Evolutionary conservation across 805 yeast genomes (phyloP).

Genomic region (Ogataea neopini): DNA sequence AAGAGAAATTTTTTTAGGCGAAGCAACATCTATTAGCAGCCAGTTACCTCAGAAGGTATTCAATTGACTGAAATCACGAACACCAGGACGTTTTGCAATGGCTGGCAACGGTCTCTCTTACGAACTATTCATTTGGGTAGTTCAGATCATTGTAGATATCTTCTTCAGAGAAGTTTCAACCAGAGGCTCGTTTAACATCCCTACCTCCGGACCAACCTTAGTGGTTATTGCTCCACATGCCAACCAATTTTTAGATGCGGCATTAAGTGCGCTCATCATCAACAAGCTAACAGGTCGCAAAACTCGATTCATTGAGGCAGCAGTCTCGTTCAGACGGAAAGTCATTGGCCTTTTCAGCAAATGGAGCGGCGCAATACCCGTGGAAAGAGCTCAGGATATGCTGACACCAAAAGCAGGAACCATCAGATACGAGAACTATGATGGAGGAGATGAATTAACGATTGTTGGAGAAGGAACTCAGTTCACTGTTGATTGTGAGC

Average conservation of each 20-base stretch:
- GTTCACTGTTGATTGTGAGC: conserved; percentile 63
- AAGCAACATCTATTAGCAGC: too few relatives aligned
- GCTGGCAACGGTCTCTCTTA: conserved; percentile 10
- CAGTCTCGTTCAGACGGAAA: conserved; percentile 63
- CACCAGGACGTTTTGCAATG: not conserved
- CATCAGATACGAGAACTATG: conserved; percentile 45
- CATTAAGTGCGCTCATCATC: conserved; percentile 74
- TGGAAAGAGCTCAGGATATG: conserved; percentile 86
- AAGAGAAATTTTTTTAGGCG: too few relatives aligned
- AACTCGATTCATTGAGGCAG: conserved; percentile 83
- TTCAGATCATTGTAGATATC: conserved; percentile 38
- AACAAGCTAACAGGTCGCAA: conserved; percentile 64
- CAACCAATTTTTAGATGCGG: conserved; percentile 74
- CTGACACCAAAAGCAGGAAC: conserved; percentile 65
- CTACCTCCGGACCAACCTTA: conserved; percentile 77
- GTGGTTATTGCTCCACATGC: conserved; percentile 98
- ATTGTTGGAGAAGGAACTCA: conserved; percentile 67
- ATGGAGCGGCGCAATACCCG: conserved; percentile 84
- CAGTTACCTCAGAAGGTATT: too few relatives aligned
- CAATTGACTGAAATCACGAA: too few relatives aligned
- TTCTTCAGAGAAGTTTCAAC: conserved; percentile 89
- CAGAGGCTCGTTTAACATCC: conserved; percentile 77
- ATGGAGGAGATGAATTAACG: conserved; percentile 47
- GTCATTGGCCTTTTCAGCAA: conserved; percentile 76
- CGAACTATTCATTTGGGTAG: conserved; percentile 35